Evolutionary conservation across 192 early-diverging fungal genomes (phyloP).

Genomic region (Jimgerdemannia lactiflua): DNA sequence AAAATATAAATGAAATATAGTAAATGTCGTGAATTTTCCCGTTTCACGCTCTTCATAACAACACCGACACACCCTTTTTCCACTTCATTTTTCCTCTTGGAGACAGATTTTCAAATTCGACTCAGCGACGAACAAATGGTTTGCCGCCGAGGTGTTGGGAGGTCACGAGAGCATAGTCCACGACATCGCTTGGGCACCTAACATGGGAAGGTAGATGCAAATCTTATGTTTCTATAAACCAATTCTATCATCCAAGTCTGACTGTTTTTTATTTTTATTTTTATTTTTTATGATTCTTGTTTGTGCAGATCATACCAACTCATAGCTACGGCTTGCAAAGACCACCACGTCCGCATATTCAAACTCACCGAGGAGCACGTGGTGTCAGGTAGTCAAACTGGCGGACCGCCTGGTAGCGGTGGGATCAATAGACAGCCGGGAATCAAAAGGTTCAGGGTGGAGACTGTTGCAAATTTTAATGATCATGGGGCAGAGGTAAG

Average conservation of each 20-base stretch:
- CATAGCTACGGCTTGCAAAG: constrained; percentile 80
- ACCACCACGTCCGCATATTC: constrained; percentile 75
- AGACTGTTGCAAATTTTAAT: constrained; percentile 50
- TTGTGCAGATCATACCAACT: constrained; percentile 65
- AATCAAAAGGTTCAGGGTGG: constrained; percentile 45
- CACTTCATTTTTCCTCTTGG: too few relatives aligned
- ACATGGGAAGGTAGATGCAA: constrained; percentile 51
- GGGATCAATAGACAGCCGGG: background rate
- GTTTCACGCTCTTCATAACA: too few relatives aligned
- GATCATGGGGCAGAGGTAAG: constrained; percentile 63
- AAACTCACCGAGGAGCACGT: constrained; percentile 50
- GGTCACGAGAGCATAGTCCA: constrained; percentile 65
- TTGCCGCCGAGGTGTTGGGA: constrained; percentile 45
- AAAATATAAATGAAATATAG: too few relatives aligned
- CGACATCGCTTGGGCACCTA: constrained; percentile 71
- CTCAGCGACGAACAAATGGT: constrained; percentile 51
- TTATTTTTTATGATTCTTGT: too few relatives aligned
- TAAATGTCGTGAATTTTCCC: too few relatives aligned
- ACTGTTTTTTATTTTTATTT: background rate
- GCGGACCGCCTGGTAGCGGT: background rate
- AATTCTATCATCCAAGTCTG: background rate
- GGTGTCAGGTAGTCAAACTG: background rate
- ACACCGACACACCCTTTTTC: too few relatives aligned
- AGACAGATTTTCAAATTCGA: constrained; percentile 56
- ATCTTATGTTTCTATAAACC: background rate